Conservation (phyloP, 306 rosid genomes). For the Biancaea sappan region DNA sequence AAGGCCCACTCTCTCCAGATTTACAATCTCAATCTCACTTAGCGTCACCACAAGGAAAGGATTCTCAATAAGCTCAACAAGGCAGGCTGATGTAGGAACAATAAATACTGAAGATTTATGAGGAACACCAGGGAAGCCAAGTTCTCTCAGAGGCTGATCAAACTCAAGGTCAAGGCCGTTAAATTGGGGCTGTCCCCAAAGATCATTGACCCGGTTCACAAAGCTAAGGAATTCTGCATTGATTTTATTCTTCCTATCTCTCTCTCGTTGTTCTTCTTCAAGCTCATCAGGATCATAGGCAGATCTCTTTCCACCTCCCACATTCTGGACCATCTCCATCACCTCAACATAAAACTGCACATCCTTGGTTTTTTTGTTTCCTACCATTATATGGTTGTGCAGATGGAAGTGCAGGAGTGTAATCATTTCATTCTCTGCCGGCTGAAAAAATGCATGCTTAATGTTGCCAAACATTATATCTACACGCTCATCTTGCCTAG, state of each 20-base stretch:
- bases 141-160: constrained; percentile 97
- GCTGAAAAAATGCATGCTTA: constrained; percentile 94
- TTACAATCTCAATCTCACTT: constrained; percentile 92
- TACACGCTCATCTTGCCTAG: constrained; percentile 83
- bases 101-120: constrained; percentile 84
- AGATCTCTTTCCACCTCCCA: constrained; percentile 90
- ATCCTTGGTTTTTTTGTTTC: constrained; percentile 93
- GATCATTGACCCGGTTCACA: constrained; percentile 89
- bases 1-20: constrained; percentile 94
- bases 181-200: constrained; percentile 93
- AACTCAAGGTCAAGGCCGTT: constrained; percentile 82
- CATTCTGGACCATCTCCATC: constrained; percentile 88
- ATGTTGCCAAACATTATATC: constrained; percentile 81
- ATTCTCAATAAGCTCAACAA: constrained; percentile 87
- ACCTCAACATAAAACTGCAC: constrained; percentile 92
- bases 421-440: constrained; percentile 98
- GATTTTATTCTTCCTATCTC: constrained; percentile 88
- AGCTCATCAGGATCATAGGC: constrained; percentile 96
- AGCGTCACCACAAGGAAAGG: constrained; percentile 92
- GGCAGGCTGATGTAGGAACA: constrained; percentile 87
- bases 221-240: constrained; percentile 82
- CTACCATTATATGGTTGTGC: constrained; percentile 96
- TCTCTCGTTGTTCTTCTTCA: constrained; percentile 95
- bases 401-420: constrained; percentile 92
- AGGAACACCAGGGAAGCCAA: constrained; percentile 96